Base-by-base conservation (phyloP, 192 early-diverging fungal species). In the Backusella circina region DNA sequence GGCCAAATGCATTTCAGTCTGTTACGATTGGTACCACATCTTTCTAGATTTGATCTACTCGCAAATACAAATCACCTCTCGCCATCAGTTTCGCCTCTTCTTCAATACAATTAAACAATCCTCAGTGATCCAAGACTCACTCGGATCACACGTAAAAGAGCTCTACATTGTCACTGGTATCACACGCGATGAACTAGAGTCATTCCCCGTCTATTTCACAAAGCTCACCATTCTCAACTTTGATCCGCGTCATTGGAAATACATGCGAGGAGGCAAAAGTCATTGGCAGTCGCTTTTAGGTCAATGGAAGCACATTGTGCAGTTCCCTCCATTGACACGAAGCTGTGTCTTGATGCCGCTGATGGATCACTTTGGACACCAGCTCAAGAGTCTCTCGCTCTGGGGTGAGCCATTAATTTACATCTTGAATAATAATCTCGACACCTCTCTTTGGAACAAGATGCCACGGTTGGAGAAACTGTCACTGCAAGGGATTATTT, bases 161-260 rank as follows among this genome's bases (percentile, higher is more conserved):
- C 16, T 70, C 2, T 28, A 26, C 23, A 28, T 41, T 28, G 39
- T 28, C 9, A 28, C 39, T 5, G 39, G 39, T 15, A 70, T 70
- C 7, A 21, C 69, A 41, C 69, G 69, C 69, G 69, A 41, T 70
- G 69, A 70, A 70, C 28, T 70, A 44, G 69, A 70, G 26, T 16
- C 21, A 1, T 70, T 70, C 13, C 69, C 69, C n/a, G 16, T 6
- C 10, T 70, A 39, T 30, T 70, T 70, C 18, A 44, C 26, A 47
- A 15, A 32, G 1, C 37, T 70, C 23, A 15, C 38, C 4, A 28
- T 47, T 31, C 28, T 70, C 15, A 41, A 47, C 13, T 70, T 70
- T 41, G 69, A 70, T 35, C 69, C 69, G 8, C 33, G 37, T 30
- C 69, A 44, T 31, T 70, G 69, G 69, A 70, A 70, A 44, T 70